Conservation (phyloP, 2,329 filamentous ascomycete genomes). For the Alternaria triticina region DNA sequence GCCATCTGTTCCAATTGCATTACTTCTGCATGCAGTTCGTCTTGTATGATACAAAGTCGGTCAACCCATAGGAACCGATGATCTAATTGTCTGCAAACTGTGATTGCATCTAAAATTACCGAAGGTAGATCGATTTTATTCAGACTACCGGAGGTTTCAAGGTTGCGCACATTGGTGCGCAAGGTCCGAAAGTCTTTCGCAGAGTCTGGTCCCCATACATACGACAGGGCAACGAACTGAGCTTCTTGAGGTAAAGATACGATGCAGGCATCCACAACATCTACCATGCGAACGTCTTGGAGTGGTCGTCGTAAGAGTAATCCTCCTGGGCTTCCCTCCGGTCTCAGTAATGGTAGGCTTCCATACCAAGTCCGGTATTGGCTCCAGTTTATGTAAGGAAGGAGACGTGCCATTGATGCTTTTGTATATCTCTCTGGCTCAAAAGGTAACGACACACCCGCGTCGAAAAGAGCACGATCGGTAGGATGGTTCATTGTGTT, state of each 20-base stretch:
- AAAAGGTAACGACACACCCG: background rate
- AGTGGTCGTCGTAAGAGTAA: background rate
- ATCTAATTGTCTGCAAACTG: background rate
- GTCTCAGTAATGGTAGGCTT: background rate
- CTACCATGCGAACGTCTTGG: constrained; percentile 2
- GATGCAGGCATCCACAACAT: constrained; percentile 3
- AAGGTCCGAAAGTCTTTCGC: background rate
- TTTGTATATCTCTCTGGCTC: background rate
- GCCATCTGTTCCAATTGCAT: constrained; percentile 12
- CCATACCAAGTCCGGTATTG: background rate
- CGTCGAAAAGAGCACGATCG: background rate
- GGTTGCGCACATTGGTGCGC: background rate
- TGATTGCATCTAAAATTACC: constrained; percentile 4
- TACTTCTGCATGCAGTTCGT: background rate
- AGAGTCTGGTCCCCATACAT: constrained; percentile 3
- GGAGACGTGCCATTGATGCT: background rate
- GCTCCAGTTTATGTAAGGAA: background rate
- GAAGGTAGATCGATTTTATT: background rate
- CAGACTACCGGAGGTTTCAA: background rate
- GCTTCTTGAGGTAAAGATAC: background rate
- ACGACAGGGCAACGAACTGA: constrained; percentile 2
- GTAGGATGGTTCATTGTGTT: background rate
- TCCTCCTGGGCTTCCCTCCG: background rate
- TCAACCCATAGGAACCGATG: constrained; percentile 10
- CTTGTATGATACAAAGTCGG: constrained; percentile 9